These are phyloP conservation scores for Ambrosia hybrid DNA, from an alignment of 140 eudicot genomes.

Conservation along the genomic window DNA sequence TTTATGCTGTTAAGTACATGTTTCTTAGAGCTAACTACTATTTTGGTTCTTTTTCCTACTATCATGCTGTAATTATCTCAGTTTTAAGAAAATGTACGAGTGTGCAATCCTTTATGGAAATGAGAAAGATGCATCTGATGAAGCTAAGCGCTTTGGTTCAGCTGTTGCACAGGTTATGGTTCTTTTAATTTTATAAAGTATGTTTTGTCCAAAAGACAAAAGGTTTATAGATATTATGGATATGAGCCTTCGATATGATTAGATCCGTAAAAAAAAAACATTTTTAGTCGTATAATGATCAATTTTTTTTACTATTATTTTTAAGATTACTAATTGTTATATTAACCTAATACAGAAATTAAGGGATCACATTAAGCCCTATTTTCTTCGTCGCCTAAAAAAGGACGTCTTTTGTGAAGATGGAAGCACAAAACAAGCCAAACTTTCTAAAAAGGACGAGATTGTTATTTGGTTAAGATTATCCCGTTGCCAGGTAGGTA, in stretches of 20 bases:
- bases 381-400: slow-evolving; percentile 83
- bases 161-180: slow-evolving; percentile 83
- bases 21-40: background rate
- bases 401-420: slow-evolving; percentile 72
- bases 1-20: background rate
- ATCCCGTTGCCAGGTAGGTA: no score
- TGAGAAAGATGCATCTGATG: slow-evolving; percentile 84
- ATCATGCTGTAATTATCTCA: slow-evolving; percentile 19
- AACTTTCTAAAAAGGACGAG: slow-evolving; percentile 83
- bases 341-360: slow-evolving; percentile 52
- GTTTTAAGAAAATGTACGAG: slow-evolving; percentile 80
- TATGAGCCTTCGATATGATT: no score
- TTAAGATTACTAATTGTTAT: background rate
- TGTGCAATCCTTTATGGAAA: slow-evolving; percentile 76
- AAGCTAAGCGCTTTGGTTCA: slow-evolving; percentile 91
- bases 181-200: slow-evolving; percentile 5
- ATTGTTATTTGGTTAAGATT: slow-evolving; percentile 19
- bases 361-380: slow-evolving; percentile 88
- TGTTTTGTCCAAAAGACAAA: background rate
- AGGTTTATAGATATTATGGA: background rate
- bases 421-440: slow-evolving; percentile 37
- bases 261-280: no score
- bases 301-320: slow-evolving; percentile 1
- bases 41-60: slow-evolving; percentile 10
- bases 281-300: no score